Evolutionary conservation across 2,329 filamentous ascomycete species (phyloP), one percentile per base, ranked within the genome.

Genomic region (Tolypocladium capitatum): DNA sequence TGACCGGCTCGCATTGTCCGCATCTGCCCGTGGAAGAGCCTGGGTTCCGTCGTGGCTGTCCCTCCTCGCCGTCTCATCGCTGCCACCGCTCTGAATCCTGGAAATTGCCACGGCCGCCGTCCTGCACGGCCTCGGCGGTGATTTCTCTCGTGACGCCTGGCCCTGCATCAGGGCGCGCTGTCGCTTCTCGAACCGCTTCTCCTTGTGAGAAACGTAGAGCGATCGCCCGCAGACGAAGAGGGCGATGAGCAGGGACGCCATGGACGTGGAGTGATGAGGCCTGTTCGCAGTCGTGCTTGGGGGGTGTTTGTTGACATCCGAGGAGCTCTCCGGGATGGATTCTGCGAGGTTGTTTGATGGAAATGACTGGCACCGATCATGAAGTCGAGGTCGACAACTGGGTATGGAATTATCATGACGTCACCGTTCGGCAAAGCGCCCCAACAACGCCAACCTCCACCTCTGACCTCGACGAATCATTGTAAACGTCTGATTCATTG

Each of bases 231-330:
- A 21, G 21, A 20, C 31, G 11, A 46, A 21, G n/a, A 46, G 28
- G 14, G 43, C 44, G 14, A 49, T 31, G 9, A 43, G 10, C 2
- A 49, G 5, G 4, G 47, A 46, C 31, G 47, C 47, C 47, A 49
- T 49, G 20, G 14, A 4, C 9, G 10, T 21, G 5, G 27, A 41
- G 1, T 2, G 14, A 6, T 2, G 11, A 13, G 20, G 18, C 3
- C 7, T 36, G 3, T 2, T 27, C 10, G 14, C 6, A 2, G 21
- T 21, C 7, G 36, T 27, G 14, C 11, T 24, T 2, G 1, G 13
- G 8, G 13, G 13, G 35, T 11, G 3, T 24, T 38, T 13, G 14
- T 9, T n/a, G 18, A 10, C 13, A 2, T 21, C 21, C 2, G 13
- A 13, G 8, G 2, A 38, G 4, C 11, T 24, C 10, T 38, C 20